Evolutionary conservation across 495 filamentous ascomycete species (phyloP), one percentile per base, ranked within the genome.

Genomic region (Hypoxylon intermedium): DNA sequence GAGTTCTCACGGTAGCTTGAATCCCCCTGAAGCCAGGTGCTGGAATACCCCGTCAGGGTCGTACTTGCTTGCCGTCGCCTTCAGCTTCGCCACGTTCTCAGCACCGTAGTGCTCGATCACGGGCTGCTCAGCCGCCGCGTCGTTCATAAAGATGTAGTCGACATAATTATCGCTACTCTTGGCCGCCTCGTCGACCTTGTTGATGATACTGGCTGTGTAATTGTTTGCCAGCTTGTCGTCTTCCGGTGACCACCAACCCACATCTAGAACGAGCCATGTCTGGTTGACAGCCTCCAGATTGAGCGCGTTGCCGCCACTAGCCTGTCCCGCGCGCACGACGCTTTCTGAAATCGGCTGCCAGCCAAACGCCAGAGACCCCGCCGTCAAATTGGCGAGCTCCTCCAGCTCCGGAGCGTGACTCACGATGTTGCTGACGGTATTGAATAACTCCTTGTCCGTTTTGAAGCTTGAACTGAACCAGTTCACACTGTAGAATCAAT

Each of bases 31-130:
- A 50, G 67, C 66, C 21, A 72, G 47, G 34, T 66, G 47, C 23
- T 69, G 64, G 58, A 66, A 74, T 16, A 73, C 60, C 16, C 44
- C 34, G 15, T 31, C n/a, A 1, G 68, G 72, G 40, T 74, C 73
- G 45, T 75, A 74, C 58, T 65, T 72, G 24, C 16, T 24, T 11
- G 65, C 57, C 15, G 70, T 62, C 7, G 42, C 20, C 40, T 68
- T 53, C 19, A 73, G 53, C 50, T 60, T 72, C 23, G 52, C 61
- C 21, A 74, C 48, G 51, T 67, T 72, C 21, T 43, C 34, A 12
- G 49, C 31, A 6, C 66, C 66, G 55, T 74, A 74, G 43, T 45
- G 24, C 20, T 52, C 56, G 31, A 70, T 60, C n/a, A 64, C 59
- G 28, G 57, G 42, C 24, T 67, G 67, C 15, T 59, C 49, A 18